Evolutionary conservation across 805 yeast genomes (phyloP), one percentile per base, ranked within the genome.

Genomic region (Cyberlindnera euphorbiae): DNA sequence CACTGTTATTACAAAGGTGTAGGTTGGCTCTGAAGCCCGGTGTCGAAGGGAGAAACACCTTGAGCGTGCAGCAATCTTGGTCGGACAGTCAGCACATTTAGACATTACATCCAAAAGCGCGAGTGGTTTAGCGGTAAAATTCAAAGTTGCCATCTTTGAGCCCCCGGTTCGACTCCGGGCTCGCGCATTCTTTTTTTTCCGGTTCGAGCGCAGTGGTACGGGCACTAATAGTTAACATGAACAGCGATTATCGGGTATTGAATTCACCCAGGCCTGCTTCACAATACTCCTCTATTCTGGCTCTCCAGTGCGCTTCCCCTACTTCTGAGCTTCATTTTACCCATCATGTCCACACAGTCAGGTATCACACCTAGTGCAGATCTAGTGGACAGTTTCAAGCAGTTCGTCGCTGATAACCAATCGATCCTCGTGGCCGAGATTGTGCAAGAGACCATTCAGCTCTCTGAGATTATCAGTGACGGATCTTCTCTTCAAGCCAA

Each of bases 161-260:
- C 72, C 73, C 73, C 73, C 71, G 74, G 74, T 68, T 68, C 74
- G 73, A 68, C 68, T 68, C 74, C 74, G 73, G 73, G 73, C 71
- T 65, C 61, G 67, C 73, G 73, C 73, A 68, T 55, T 47, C 38
- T 43, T 56, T 59, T 58, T 49, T 42, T 25, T 24, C 14, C 5
- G 16, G 6, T 13, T 5, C 8, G 8, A 6, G 9, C 16, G 12
- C 9, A n/a, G 14, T 17, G 30, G 21, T 28, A 17, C 15, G 27
- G 21, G 24, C 35, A 33, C 31, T 32, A 19, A 8, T 19, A 19
- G 22, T 19, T 7, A 19, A n/a, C n/a, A n/a, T n/a, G n/a, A n/a
- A n/a, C n/a, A n/a, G n/a, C n/a, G n/a, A n/a, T n/a, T n/a, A n/a
- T n/a, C n/a, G n/a, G n/a, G n/a, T n/a, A n/a, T n/a, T n/a, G n/a